phyloP scores from a whole-genome alignment of 1,284 basidiomycete species.

The Puccinia triticina region DNA sequence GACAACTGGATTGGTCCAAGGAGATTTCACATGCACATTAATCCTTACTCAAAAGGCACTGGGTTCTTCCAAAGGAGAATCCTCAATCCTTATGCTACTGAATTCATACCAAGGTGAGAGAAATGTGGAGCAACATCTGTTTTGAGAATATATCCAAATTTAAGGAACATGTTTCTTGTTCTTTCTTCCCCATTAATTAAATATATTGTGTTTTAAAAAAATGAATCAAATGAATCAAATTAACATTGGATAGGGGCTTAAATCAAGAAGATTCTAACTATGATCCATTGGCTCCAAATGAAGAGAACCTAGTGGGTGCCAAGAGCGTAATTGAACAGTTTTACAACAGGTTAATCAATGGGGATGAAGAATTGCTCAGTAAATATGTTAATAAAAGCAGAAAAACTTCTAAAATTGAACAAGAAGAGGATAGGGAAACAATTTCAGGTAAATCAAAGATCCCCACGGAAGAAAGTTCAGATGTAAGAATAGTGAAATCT shows the following conservation, averaged over 20 bases:
- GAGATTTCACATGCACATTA: not conserved
- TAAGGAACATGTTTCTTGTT: not conserved
- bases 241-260: no score
- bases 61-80: not conserved
- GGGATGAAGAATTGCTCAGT: not conserved
- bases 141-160: not conserved
- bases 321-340: not conserved
- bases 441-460: not conserved
- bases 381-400: not conserved
- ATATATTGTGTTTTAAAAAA: not conserved
- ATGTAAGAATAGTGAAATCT: no score
- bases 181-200: not conserved
- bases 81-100: not conserved
- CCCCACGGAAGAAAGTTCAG: no score
- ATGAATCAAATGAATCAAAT: not conserved
- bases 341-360: not conserved
- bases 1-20: not conserved
- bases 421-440: not conserved
- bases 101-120: constrained; percentile 6
- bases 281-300: constrained; percentile 3
- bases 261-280: not conserved
- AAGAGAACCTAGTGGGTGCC: not conserved
- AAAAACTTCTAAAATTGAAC: not conserved
- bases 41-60: not conserved
- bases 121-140: not conserved